Percentiles rank a stretch among this genome's conserved stretches.
phyloP scores from a whole-genome alignment of 805 yeast species.

The Lipomyces anomalus region DNA sequence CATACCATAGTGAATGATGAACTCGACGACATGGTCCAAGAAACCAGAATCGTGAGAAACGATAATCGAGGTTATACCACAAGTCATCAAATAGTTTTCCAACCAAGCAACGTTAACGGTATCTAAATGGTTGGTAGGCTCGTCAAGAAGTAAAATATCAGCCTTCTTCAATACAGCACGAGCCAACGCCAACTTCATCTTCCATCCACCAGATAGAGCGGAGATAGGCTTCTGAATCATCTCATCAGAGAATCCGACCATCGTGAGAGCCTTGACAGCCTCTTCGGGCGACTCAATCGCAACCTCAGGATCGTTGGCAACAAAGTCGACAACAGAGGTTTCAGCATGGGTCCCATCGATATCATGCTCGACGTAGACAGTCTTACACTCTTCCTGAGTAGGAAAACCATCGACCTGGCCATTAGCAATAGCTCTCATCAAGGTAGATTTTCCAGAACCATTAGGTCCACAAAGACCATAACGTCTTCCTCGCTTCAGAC shows the following conservation, averaged over 20 bases:
- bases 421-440: constrained; percentile 95
- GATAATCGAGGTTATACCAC: constrained; percentile 97
- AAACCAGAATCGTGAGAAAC: constrained; percentile 99
- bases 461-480: constrained; percentile 99
- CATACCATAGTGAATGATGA: constrained; percentile 90
- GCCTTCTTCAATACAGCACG: constrained; percentile 99
- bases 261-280: constrained; percentile 70
- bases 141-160: constrained; percentile 94
- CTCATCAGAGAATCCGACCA: constrained; percentile 89
- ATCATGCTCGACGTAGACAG: constrained; percentile 99
- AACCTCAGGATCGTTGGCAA: constrained; percentile 74
- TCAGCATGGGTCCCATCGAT: constrained; percentile 98
- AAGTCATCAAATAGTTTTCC: constrained; percentile 96
- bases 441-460: constrained; percentile 99
- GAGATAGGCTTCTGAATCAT: constrained; percentile 92
- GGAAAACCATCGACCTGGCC: constrained; percentile 99
- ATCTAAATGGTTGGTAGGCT: constrained; percentile 99
- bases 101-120: constrained; percentile 99
- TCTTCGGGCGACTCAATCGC: constrained; percentile 60
- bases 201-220: constrained; percentile 99
- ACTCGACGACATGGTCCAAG: constrained; percentile 95
- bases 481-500: constrained; percentile 98
- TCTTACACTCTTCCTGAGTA: constrained; percentile 96
- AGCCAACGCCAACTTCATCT: constrained; percentile 99
- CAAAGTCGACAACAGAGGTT: constrained; percentile 89